Evolutionary conservation across 441 rosid genomes (phyloP).

Genomic region (Adansonia gregorii): DNA sequence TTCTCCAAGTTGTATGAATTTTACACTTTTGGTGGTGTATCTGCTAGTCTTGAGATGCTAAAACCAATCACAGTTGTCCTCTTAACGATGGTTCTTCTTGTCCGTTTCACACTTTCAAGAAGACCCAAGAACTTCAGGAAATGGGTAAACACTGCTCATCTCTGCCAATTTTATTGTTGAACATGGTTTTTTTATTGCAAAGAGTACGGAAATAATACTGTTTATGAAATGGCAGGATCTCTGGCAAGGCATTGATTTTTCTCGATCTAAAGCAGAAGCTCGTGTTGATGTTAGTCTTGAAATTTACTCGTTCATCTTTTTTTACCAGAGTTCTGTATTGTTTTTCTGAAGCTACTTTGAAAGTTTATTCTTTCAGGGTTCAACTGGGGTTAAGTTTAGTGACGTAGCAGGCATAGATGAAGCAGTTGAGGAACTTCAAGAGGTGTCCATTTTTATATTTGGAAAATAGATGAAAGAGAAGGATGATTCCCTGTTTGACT

Average conservation of each 20-base stretch:
- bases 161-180: constrained; percentile 20
- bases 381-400: constrained; percentile 85
- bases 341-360: constrained; percentile 31
- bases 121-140: constrained; percentile 95
- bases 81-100: constrained; percentile 80
- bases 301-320: constrained; percentile 23
- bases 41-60: constrained; percentile 79
- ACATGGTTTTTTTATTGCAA: neutral
- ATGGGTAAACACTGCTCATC: constrained; percentile 65
- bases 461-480: constrained; percentile 16
- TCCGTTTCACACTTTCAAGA: constrained; percentile 89
- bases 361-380: constrained; percentile 60
- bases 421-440: constrained; percentile 97
- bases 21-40: constrained; percentile 75
- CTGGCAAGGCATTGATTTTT: constrained; percentile 97
- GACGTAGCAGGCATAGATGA: constrained; percentile 98
- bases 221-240: constrained; percentile 63
- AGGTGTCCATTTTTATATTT: constrained; percentile 50
- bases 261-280: constrained; percentile 97
- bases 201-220: constrained; percentile 18
- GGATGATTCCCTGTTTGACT: neutral
- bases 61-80: constrained; percentile 76
- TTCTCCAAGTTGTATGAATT: constrained; percentile 63
- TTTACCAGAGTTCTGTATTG: constrained; percentile 25
- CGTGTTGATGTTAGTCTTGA: constrained; percentile 84